phyloP scores from a whole-genome alignment of 306 rosid genomes.

The Cucurbita argyrosperma region DNA sequence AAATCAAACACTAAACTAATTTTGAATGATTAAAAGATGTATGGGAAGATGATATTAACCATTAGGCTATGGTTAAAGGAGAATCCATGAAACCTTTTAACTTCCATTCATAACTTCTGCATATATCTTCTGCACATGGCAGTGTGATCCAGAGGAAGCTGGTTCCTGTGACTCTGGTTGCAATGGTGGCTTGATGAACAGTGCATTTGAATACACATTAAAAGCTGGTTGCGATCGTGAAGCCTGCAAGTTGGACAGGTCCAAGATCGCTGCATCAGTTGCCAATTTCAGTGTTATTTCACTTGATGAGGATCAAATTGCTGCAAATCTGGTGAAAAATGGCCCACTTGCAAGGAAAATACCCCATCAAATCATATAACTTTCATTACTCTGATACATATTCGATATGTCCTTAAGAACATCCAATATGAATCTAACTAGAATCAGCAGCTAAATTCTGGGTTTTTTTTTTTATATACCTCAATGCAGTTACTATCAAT shows the following conservation, averaged over 20 bases:
- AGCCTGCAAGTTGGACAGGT: constrained; percentile 64
- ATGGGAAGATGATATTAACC: no score
- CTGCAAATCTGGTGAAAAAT: constrained; percentile 81
- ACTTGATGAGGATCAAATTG: constrained; percentile 74
- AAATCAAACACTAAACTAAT: no score
- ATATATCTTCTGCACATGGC: constrained; percentile 8
- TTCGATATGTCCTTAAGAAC: neutral
- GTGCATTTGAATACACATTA: constrained; percentile 83
- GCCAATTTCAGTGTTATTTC: constrained; percentile 82
- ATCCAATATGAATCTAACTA: neutral
- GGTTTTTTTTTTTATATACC: neutral
- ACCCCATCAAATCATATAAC: no score
- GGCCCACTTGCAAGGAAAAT: constrained; percentile 81
- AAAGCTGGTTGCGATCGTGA: constrained; percentile 32
- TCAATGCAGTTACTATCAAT: constrained; percentile 72
- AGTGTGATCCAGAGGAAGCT: constrained; percentile 85
- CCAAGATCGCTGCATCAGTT: constrained; percentile 74
- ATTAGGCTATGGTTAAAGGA: neutral
- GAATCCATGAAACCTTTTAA: neutral
- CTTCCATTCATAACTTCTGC: neutral
- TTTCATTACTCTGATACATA: neutral
- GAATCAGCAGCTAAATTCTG: neutral
- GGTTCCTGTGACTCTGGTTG: constrained; percentile 91
- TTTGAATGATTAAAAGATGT: no score
- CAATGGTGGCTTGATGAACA: constrained; percentile 92